Evolutionary conservation across 768 basidiomycete genomes (phyloP), one percentile per base, ranked within the genome.

Genomic region (Tylopilus plumbeoviolaceoides): DNA sequence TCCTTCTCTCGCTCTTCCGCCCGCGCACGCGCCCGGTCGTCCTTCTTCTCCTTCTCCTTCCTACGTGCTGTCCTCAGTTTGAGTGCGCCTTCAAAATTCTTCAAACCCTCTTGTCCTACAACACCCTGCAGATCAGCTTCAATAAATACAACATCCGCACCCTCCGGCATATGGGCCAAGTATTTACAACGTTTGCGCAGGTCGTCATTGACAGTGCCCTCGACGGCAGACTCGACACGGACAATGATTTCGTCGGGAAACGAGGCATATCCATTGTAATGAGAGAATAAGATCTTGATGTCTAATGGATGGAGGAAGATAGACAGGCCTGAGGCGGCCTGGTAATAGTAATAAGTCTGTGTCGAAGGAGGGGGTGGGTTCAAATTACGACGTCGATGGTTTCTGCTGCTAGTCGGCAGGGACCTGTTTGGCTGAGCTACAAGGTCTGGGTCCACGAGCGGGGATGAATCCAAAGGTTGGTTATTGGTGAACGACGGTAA

Each of bases 231-330:
- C 60, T 92, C 90, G 27, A 97, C 85, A n/a, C 82, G 79, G 30
- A 97, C 78, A 6, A 79, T 77, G 59, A 99, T 88, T 15, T 76
- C 76, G 62, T 91, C 84, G 0, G 95, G 95, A 72, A 98, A 93
- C 1, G 85, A 78, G 1, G 85, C 72, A 62, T 98, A 98, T 56
- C 76, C 78, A 63, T 78, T 78, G 70, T 85, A 98, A 66, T 95
- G 87, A 12, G 91, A 80, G 40, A 94, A 76, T 23, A 99, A 78
- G 55, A 97, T 92, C 71, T 85, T 88, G 71, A 97, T 98, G 67
- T 99, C 95, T 28, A 99, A 79, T 3, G 95, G 95, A 63, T 97
- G 93, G 11, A 99, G 82, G 76, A 90, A 99, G 59, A 97, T 78
- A 10, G 92, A 89, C 51, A 89, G 77, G 12, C 97, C 97, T 2